Conservation (phyloP, 2,329 filamentous ascomycete species). For the Aspergillus calidoustus region DNA sequence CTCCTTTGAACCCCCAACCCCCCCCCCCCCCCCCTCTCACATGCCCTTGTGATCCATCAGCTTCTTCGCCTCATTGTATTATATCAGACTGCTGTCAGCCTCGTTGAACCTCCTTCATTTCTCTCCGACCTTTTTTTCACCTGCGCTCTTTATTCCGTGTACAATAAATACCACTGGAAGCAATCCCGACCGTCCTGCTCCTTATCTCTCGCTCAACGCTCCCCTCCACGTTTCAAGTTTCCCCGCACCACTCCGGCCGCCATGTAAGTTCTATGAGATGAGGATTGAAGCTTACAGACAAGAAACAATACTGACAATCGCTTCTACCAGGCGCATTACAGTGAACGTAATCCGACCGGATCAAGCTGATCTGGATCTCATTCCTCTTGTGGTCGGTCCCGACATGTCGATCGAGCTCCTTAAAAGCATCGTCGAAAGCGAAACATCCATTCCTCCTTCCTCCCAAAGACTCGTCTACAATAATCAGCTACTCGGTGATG, state of each 20-base stretch:
- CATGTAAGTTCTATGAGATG: constrained; percentile 27
- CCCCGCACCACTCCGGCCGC: constrained; percentile 25
- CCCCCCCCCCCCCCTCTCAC: background rate
- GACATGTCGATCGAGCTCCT: constrained; percentile 84
- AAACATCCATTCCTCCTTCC: constrained; percentile 72
- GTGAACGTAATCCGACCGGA: constrained; percentile 80
- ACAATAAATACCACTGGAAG: constrained; percentile 1
- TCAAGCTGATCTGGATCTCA: constrained; percentile 71
- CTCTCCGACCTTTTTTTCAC: background rate
- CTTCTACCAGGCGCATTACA: constrained; percentile 75
- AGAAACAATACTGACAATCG: constrained; percentile 2
- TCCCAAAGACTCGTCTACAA: constrained; percentile 90
- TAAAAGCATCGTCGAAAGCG: constrained; percentile 85
- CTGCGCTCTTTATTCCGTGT: background rate
- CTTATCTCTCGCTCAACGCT: constrained; percentile 1
- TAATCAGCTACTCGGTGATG: constrained; percentile 76
- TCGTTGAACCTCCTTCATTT: background rate
- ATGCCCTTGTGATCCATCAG: constrained; percentile 4
- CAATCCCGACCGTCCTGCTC: background rate
- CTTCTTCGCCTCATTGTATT: constrained; percentile 12
- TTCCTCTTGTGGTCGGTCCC: constrained; percentile 79
- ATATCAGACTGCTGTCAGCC: constrained; percentile 7
- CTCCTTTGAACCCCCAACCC: constrained; percentile 2
- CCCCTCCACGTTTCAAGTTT: constrained; percentile 15
- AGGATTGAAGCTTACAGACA: background rate